These are phyloP conservation scores for Epichloe typhina DNA, from an alignment of 2,329 filamentous ascomycete genomes.

Conservation along the genomic window DNA sequence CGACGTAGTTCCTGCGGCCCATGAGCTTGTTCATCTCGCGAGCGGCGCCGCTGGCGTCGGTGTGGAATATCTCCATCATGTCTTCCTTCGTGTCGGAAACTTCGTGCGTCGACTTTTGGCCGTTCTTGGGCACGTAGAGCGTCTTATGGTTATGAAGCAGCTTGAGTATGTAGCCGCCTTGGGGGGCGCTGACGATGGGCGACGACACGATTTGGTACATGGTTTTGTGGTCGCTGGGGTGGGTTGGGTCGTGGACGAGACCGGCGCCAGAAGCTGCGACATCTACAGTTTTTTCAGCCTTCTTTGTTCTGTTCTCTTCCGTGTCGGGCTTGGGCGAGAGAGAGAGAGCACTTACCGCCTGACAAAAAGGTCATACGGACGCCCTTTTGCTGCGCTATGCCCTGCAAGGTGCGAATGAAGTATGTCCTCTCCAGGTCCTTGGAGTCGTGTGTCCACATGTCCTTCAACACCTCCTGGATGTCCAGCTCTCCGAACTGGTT, in stretches of 20 bases:
- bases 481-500: constrained; percentile 96
- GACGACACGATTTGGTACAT: constrained; percentile 98
- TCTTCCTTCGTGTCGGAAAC: constrained; percentile 93
- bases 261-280: constrained; percentile 88
- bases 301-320: no score
- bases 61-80: constrained; percentile 99
- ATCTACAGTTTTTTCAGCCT: constrained; percentile 35
- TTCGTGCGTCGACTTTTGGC: constrained; percentile 58
- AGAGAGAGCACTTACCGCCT: constrained; percentile 43
- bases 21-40: constrained; percentile 86
- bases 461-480: constrained; percentile 82
- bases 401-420: constrained; percentile 86
- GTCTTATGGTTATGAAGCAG: constrained; percentile 91
- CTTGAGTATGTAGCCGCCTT: constrained; percentile 75
- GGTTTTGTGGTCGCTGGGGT: constrained; percentile 90
- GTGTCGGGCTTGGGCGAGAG: neutral
- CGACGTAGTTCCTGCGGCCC: constrained; percentile 83
- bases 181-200: constrained; percentile 80
- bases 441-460: constrained; percentile 96
- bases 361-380: constrained; percentile 98
- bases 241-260: constrained; percentile 82
- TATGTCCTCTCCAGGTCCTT: constrained; percentile 97
- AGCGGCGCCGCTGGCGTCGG: constrained; percentile 71
- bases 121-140: constrained; percentile 83
- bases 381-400: constrained; percentile 88